phyloP scores from a whole-genome alignment of 495 filamentous ascomycete species.

The Trichoderma gamsii region DNA sequence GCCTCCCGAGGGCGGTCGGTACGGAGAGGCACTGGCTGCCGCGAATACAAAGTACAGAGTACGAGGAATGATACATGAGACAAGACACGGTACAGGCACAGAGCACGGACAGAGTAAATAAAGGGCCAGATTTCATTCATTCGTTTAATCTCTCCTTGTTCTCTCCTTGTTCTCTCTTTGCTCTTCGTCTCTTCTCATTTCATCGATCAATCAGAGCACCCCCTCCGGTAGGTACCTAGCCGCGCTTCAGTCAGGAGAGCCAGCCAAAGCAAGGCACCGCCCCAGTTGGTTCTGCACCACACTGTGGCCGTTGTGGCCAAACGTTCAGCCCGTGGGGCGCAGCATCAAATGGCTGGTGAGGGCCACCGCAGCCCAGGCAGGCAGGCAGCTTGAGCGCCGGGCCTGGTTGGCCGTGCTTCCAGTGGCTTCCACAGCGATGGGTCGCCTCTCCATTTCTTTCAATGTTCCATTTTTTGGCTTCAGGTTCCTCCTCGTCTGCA shows the following conservation, averaged over 20 bases:
- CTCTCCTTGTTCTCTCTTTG: no score
- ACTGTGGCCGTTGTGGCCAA: neutral
- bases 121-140: no score
- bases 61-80: no score
- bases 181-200: no score
- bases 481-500: neutral
- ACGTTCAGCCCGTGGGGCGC: conserved; percentile 12
- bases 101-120: no score
- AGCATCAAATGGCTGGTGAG: conserved; percentile 2
- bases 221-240: no score
- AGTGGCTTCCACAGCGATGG: conserved; percentile 6
- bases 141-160: no score
- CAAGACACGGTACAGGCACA: no score
- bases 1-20: neutral
- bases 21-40: neutral
- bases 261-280: neutral
- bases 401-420: neutral
- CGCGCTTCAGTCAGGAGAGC: no score
- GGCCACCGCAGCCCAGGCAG: neutral
- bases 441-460: neutral
- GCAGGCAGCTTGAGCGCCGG: neutral
- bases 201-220: no score
- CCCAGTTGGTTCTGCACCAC: no score
- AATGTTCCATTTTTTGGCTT: neutral
- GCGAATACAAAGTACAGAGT: no score